phyloP scores from a whole-genome alignment of 2,329 filamentous ascomycete species.

The Fusarium coffeatum region DNA sequence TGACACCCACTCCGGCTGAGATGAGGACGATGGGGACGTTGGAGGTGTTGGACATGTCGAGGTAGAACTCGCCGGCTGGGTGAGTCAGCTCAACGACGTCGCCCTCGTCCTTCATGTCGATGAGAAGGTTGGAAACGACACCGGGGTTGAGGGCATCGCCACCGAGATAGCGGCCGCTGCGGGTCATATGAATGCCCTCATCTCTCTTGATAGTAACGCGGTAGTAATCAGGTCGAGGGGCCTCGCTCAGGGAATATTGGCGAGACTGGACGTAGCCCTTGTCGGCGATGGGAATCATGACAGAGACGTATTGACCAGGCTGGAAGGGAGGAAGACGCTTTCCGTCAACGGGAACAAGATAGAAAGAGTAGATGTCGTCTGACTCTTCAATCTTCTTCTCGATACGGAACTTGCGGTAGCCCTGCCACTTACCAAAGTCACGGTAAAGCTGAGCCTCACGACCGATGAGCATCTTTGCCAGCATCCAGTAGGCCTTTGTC shows the following conservation, averaged over 20 bases:
- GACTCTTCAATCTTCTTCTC: conserved; percentile 73
- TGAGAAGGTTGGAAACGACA: conserved; percentile 76
- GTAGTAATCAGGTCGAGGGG: conserved; percentile 70
- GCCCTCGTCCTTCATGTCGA: conserved; percentile 70
- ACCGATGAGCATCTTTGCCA: conserved; percentile 77
- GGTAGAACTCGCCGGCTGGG: conserved; percentile 71
- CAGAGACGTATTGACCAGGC: conserved; percentile 79
- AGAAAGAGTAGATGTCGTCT: conserved; percentile 77
- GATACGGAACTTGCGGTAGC: conserved; percentile 76
- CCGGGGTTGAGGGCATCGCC: conserved; percentile 64
- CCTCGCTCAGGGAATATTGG: conserved; percentile 79
- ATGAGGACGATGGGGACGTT: conserved; percentile 66
- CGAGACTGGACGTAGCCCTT: conserved; percentile 71
- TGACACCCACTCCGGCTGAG: conserved; percentile 70
- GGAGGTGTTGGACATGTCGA: conserved; percentile 57
- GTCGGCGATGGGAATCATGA: conserved; percentile 67
- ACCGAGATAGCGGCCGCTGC: conserved; percentile 37
- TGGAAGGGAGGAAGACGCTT: conserved; percentile 70
- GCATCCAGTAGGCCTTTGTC: conserved; percentile 77
- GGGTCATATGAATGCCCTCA: conserved; percentile 59
- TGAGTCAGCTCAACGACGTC: conserved; percentile 74
- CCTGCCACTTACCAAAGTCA: conserved; percentile 70
- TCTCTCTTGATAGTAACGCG: conserved; percentile 79
- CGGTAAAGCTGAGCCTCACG: conserved; percentile 73
- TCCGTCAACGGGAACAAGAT: conserved; percentile 72